Evolutionary conservation across 306 rosid species (phyloP), one percentile per base, ranked within the genome.

Genomic region (Gastrolobium villosum): DNA sequence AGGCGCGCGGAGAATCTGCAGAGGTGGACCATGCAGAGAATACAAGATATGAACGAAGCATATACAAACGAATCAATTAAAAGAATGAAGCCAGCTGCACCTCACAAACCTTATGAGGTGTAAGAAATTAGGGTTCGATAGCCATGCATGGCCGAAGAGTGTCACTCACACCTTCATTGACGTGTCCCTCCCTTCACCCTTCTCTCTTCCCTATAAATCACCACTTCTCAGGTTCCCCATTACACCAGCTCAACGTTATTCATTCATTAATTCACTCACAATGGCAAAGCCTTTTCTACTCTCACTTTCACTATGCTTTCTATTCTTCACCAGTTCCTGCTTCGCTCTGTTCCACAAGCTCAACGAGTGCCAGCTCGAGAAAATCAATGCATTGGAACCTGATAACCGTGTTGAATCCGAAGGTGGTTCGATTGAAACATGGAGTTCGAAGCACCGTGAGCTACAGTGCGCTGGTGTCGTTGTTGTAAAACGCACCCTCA

Each of bases 131-230:
- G 15, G 71, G 15, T 26, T 2, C 10, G 34, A 34, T 13, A 31
- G 70, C 15, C 90, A 87, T 90, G 89, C 90, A 87, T 32, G 71
- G 71, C 7, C 61, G 90, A 84, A 82, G 82, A 82, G 36, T 87
- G 94, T 81, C 88, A 37, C 40, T 2, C 35, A 2, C 68, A 68
- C 4, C 2, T 20, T 59, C n/a, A 3, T 5, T 31, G 41, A 79
- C 82, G 87, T 84, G 90, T 86, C 89, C 46, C 6, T 40, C 72
- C 0, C n/a, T 8, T 8, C n/a, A 0, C 10, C 1, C 15, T 65
- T 2, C 30, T 9, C 26, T 20, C 56, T 4, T 7, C 35, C 7
- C 77, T 80, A 80, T 80, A 84, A 80, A 84, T 75, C 0, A 4
- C 11, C 9, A 80, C 9, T 1, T 6, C 50, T 46, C 13, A 14